Evolutionary conservation across 805 yeast genomes (phyloP), one percentile per base, ranked within the genome.

Genomic region (Blastobotrys terrestris): DNA sequence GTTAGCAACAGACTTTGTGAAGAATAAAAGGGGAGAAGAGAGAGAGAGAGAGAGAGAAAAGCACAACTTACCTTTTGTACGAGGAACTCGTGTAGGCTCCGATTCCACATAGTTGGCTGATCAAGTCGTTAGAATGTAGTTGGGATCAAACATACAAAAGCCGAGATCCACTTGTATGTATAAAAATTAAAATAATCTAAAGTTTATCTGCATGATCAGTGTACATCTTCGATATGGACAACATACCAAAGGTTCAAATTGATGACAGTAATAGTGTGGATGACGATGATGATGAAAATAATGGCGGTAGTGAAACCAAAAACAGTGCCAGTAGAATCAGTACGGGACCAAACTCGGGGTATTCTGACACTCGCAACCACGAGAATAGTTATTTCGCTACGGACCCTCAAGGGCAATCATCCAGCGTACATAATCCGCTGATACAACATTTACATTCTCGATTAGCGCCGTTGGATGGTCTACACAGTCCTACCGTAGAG

Each of bases 31-130:
- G 40, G n/a, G 7, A 18, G 16, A n/a, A 22, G 5, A 35, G 19
- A n/a, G 5, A 16, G n/a, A n/a, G n/a, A n/a, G n/a, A n/a, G n/a
- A n/a, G 15, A 7, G 20, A 31, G 22, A 13, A 35, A 14, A 21
- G 11, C 14, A 7, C 8, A 5, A 44, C 59, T 1, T 44, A 59
- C 60, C 57, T 58, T 60, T 47, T 54, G 54, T 15, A 60, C 63
- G 5, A 60, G 31, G 39, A 21, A 57, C 39, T 58, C 61, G 47
- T 60, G 63, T 13, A 55, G 48, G 11, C 47, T 49, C 48, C 51
- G 63, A 11, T 60, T 57, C 63, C 63, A 60, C 60, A 58, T 58
- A 5, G 42, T n/a, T 42, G 4, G 7, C 7, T 5, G 15, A 40
- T 16, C 14, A 15, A 11, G 26, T n/a, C 19, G 26, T 42, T 3